Percentiles rank a stretch among this genome's conserved stretches.
These are phyloP conservation scores for Pseudogymnoascus sp. DNA, from an alignment of 2,329 filamentous ascomycete genomes.

Conservation along the genomic window DNA sequence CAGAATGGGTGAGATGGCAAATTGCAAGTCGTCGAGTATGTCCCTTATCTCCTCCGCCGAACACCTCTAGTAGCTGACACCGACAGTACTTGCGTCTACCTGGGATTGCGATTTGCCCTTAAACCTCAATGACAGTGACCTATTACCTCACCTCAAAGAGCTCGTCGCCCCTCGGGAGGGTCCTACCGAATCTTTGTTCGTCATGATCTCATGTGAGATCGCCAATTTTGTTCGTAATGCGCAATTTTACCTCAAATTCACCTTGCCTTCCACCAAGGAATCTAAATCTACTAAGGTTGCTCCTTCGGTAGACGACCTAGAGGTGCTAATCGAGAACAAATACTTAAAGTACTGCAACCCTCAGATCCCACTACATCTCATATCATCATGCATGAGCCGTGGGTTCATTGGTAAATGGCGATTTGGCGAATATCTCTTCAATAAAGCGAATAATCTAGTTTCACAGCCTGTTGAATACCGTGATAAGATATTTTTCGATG, in stretches of 20 bases:
- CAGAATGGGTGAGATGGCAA: slow-evolving; percentile 60
- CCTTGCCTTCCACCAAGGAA: slow-evolving; percentile 17
- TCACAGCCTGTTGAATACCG: slow-evolving; percentile 22
- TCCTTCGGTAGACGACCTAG: slow-evolving; percentile 24
- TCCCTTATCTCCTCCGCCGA: no score
- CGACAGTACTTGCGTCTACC: slow-evolving; percentile 30
- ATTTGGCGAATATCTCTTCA: slow-evolving; percentile 24
- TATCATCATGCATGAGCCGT: slow-evolving; percentile 25
- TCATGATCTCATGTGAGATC: slow-evolving; percentile 49
- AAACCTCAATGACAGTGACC: slow-evolving; percentile 55
- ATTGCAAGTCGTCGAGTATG: slow-evolving; percentile 30
- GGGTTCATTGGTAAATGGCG: slow-evolving; percentile 23
- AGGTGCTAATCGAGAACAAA: slow-evolving; percentile 34
- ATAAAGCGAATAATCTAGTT: slow-evolving; percentile 16
- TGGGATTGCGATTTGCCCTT: slow-evolving; percentile 52
- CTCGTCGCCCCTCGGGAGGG: slow-evolving; percentile 41
- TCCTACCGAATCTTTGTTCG: slow-evolving; percentile 54
- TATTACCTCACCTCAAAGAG: slow-evolving; percentile 50
- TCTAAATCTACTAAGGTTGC: slow-evolving; percentile 8
- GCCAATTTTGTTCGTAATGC: slow-evolving; percentile 34
- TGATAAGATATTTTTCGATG: slow-evolving; percentile 28
- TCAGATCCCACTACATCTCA: slow-evolving; percentile 31
- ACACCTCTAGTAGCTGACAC: no score
- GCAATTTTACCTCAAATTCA: slow-evolving; percentile 21
- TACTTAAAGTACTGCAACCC: slow-evolving; percentile 37